Evolutionary conservation across 1,284 basidiomycete genomes (phyloP), one percentile per base, ranked within the genome.

Genomic region (Ceratobasidium sp.): DNA sequence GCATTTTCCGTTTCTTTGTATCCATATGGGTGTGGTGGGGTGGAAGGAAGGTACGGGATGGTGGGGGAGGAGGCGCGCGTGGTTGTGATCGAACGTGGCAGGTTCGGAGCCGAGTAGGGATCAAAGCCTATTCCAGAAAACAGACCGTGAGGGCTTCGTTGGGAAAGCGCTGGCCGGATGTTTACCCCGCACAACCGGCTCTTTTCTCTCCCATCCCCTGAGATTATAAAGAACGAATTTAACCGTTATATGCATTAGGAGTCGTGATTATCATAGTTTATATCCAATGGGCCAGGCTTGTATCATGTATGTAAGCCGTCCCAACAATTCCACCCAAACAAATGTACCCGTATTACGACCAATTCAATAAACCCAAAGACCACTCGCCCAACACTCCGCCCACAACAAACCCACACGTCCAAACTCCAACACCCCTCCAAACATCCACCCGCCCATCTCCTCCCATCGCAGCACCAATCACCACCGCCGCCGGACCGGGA

Each of bases 401-500:
- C 6, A 62, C 10, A 9, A 75, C 62, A 33, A 66, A 75, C 13
- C 73, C 57, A 15, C 13, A 28, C 17, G 26, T 17, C 73, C 73
- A 66, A 10, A 56, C 62, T 28, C 62, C 62, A 15, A 54, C 50
- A 26, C 13, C 17, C 20, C 48, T 68, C 66, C 50, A 68, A 15
- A n/a, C 33, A 13, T 54, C 33, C 15, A 56, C 62, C 38, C 61
- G 20, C 33, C 17, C 10, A 42, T 57, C 46, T 20, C 40, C 61
- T 23, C 61, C 50, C 13, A 56, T 54, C 59, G 23, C 56, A 46
- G 28, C 62, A 33, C 73, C 73, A 1, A 56, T 12, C 62, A 65
- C n/a, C 9, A 52, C 48, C 26, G 23, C 17, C 7, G 46, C 71
- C 3, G 71, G 71, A 7, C 62, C 73, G 12, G 73, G 73, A 54